Base-by-base conservation (phyloP, 148 eudicot genomes). In the Talinum fruticosum region DNA sequence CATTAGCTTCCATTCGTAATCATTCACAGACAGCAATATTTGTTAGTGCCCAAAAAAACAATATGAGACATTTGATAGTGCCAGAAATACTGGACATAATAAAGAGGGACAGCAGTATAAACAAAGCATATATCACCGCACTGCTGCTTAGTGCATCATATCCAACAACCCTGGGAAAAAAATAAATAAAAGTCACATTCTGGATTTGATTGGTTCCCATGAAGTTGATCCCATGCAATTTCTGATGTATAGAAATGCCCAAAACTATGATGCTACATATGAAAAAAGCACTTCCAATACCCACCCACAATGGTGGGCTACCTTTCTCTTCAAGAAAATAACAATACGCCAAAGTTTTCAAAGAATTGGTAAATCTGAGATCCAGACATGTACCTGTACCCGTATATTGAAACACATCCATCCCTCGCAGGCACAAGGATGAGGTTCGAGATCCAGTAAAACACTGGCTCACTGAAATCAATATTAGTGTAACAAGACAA, bases 1-100 rank as follows among this genome's bases (percentile, higher is more conserved):
- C 53, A 69, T 37, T 69, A n/a, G 29, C n/a, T 49, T 51, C 72
- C 73, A 47, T 8, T 66, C 32, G 79, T 34, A 68, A 51, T 76
- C 47, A 76, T 76, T 49, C 32, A 14, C 3, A 54, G 44, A 45
- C 66, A 34, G 26, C 24, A 68, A 53, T 37, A 38, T 65, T 68
- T 47, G 23, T 30, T 45, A 76, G 79, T 59, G 32, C 72, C 15
- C n/a, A 69, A 28, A 38, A 24, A 7, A 34, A 36, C 23, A 15
- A 15, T 18, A 24, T 34, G 37, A 13, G 41, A 33, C 67, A 71
- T 54, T 36, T 29, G 3, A 10, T 53, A 57, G 66, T 2, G 72
- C 41, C 32, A 34, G 10, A 14, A 26, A 75, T 29, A 16, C 44
- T 10, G 28, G 36, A 32, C 45, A 68, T 36, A 68, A 68, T 68